Conservation (phyloP, 371 early-diverging fungal species). For the Actinomucor elegans region DNA sequence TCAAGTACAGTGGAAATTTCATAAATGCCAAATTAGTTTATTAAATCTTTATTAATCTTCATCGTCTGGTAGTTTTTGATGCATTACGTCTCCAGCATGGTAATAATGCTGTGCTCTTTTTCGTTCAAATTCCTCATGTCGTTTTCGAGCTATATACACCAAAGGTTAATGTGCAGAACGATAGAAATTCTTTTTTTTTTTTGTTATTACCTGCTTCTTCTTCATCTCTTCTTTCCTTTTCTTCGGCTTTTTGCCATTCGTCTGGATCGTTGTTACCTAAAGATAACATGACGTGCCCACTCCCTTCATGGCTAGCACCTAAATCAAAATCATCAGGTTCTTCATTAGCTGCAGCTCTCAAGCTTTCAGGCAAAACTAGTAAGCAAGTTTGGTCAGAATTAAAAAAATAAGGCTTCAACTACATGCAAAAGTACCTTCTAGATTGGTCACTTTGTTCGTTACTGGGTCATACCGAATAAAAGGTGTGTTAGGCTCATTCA, state of each 20-base stretch:
- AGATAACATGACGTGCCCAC: conserved; percentile 23
- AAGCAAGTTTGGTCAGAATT: neutral
- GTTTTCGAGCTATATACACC: conserved; percentile 23
- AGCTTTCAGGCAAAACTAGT: neutral
- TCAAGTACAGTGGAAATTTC: too few relatives aligned
- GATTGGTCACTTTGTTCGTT: conserved; percentile 68
- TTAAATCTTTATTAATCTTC: too few relatives aligned
- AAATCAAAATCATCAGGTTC: conserved; percentile 47
- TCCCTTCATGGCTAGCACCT: conserved; percentile 28
- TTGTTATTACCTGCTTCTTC: conserved; percentile 24
- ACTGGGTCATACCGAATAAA: conserved; percentile 81
- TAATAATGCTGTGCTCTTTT: conserved; percentile 80
- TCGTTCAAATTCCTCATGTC: conserved; percentile 65
- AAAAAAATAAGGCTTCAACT: neutral
- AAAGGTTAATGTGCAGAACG: neutral
- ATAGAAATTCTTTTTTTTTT: neutral
- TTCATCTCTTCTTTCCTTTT: conserved; percentile 20
- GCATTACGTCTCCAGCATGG: conserved; percentile 44
- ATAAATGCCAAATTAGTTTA: too few relatives aligned
- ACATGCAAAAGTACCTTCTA: conserved; percentile 32
- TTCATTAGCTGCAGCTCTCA: conserved; percentile 29
- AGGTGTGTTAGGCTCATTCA: conserved; percentile 94
- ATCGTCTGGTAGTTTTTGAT: conserved; percentile 1
- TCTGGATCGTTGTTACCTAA: conserved; percentile 27
- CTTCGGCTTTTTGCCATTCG: conserved; percentile 45